These are phyloP conservation scores for Smittium culicis DNA, from an alignment of 371 early-diverging fungal genomes.

Conservation along the genomic window DNA sequence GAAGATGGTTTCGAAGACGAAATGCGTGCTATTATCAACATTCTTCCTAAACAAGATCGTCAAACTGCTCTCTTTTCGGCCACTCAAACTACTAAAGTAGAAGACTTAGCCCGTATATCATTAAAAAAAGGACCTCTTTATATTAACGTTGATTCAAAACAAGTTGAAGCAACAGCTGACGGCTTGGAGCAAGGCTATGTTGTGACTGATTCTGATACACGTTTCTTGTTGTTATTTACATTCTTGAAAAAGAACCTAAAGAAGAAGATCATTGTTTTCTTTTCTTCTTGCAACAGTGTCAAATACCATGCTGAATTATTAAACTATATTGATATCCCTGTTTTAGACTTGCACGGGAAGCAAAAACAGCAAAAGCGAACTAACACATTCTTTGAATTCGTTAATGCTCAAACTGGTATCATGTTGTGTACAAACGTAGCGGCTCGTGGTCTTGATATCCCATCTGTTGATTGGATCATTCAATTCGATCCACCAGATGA, in stretches of 20 bases:
- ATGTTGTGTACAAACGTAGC: conserved; percentile 97
- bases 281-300: conserved; percentile 87
- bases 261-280: conserved; percentile 94
- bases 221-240: conserved; percentile 85
- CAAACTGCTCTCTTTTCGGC: conserved; percentile 97
- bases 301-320: conserved; percentile 89
- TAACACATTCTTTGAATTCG: conserved; percentile 90
- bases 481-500: conserved; percentile 99
- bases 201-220: conserved; percentile 71
- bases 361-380: conserved; percentile 95
- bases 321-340: conserved; percentile 94
- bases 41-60: conserved; percentile 69
- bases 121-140: conserved; percentile 83
- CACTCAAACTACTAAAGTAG: conserved; percentile 95
- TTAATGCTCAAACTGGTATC: conserved; percentile 77
- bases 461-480: conserved; percentile 95
- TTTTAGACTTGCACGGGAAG: conserved; percentile 81
- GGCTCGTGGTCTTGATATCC: conserved; percentile 96
- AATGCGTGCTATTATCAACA: conserved; percentile 90
- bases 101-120: conserved; percentile 88
- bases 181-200: conserved; percentile 94
- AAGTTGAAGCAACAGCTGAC: conserved; percentile 81
- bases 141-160: conserved; percentile 89
- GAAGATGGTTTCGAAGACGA: conserved; percentile 98
- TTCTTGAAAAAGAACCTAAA: conserved; percentile 86